These are phyloP conservation scores for Meyerozyma guilliermondii DNA, from an alignment of 1,139 yeast species.

Conservation along the genomic window DNA sequence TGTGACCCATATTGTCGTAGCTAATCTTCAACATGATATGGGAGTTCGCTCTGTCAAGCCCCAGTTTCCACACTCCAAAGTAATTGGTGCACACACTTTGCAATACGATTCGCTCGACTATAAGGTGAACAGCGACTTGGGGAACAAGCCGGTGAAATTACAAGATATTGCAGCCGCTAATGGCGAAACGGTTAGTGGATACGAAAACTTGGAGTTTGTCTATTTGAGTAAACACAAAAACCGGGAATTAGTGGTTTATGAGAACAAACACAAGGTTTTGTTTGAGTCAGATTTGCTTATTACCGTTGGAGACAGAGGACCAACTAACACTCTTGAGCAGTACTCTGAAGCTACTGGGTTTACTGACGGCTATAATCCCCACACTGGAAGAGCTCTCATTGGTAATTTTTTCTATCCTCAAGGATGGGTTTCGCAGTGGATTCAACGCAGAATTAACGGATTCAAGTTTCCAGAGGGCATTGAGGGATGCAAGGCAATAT, in stretches of 20 bases:
- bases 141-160: conserved; percentile 15
- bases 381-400: conserved; percentile 33
- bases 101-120: conserved; percentile 15
- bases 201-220: conserved; percentile 47
- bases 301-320: conserved; percentile 26
- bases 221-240: conserved; percentile 51
- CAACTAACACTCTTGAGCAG: conserved; percentile 22
- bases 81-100: conserved; percentile 3
- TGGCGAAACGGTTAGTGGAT: conserved; percentile 9
- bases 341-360: conserved; percentile 42
- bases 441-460: conserved; percentile 23
- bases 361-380: conserved; percentile 26
- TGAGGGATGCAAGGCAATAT: conserved; percentile 29
- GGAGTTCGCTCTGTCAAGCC: conserved; percentile 3
- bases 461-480: conserved; percentile 6
- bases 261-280: conserved; percentile 40
- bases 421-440: conserved; percentile 26
- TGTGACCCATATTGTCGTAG: conserved; percentile 6
- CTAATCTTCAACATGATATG: conserved; percentile 7
- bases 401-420: conserved; percentile 36
- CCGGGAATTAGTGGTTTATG: conserved; percentile 51
- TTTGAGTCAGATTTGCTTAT: conserved; percentile 55
- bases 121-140: conserved; percentile 13
- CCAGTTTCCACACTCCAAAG: conserved; percentile 6
- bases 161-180: conserved; percentile 1